Evolutionary conservation across 345 rosid species (phyloP), one percentile per base, ranked within the genome.

Genomic region (Dimocarpus longan): DNA sequence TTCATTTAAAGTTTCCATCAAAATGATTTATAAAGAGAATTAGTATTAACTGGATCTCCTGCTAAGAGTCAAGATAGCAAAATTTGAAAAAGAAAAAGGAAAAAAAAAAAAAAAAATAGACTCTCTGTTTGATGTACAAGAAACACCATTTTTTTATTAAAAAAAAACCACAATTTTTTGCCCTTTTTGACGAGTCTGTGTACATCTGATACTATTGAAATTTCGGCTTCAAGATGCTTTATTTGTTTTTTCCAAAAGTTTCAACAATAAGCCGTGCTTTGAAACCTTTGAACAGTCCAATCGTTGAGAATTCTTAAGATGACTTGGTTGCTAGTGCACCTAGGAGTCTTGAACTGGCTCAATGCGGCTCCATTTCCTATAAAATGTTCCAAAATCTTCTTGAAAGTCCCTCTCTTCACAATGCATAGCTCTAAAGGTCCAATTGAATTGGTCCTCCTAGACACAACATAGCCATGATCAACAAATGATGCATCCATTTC

Each of bases 271-370:
- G 91, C 97, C 19, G 91, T 89, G 85, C 98, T 95, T 10, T 39
- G 78, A 66, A 92, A 82, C 78, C 89, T 90, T 73, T 86, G 86
- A 84, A 90, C 48, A 57, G 91, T 88, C 75, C 88, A 88, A 9
- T 56, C 85, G 69, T 89, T 77, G n/a, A 95, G 98, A 74, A 90
- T 95, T 76, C 82, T 82, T 75, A 93, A 75, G 60, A 95, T 82
- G 37, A 82, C 89, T 11, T 76, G 83, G 82, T 93, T 79, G 78
- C 85, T 82, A 10, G 98, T 95, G 86, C 99, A 95, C 87, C 99
- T 91, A 0, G 99, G 98, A 3, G 94, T 93, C 89, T 95, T 95
- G 80, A 91, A 95, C 82, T 95, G 99, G 89, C 95, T 95, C 86
- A 95, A 64, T 3, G 95, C 93, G 4, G 93, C 97, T 2, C 94